Base-by-base conservation (phyloP, 441 rosid genomes). In the Monsonia emarginata region DNA sequence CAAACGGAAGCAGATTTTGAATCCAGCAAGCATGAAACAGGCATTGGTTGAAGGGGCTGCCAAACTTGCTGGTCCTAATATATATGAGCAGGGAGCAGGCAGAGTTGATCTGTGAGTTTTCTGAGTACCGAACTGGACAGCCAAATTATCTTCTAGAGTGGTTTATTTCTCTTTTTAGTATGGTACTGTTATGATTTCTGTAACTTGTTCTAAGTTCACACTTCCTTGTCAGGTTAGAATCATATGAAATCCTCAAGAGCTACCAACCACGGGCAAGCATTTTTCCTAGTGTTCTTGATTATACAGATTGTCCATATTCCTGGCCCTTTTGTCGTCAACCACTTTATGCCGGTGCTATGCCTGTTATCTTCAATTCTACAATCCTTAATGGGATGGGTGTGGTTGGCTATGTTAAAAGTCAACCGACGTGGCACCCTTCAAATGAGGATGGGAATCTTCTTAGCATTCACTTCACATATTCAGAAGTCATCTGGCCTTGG, bases 251-350 rank as follows among this genome's bases (percentile, higher is more conserved):
- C 72, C 78, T 94, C 66, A 90, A 88, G 88, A 86, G 73, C 83
- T 94, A 94, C 78, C 80, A 82, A 61, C 96, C 95, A 65, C 89
- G 87, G 73, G 95, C 96, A 64, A 89, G 97, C 88, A 86, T 90
- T 78, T 94, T 94, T 83, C 98, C 98, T 10, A 73, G 87, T 59
- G 48, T 82, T 73, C 97, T 94, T 68, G 97, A 91, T 82, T 86
- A 82, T 79, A 80, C 79, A 11, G 94, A 94, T 81, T 94, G 96
- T 73, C 98, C 98, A 65, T 94, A 94, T 79, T 81, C 95, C 54
- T 94, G 98, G 98, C 98, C 98, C 70, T 94, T 94, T 75, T 90
- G 98, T 69, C 91, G 84, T 61, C 98, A 94, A 75, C 92, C 98
- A 62, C 90, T 94, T 21, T 94, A 94, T 80, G 91, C 98, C 0